Percentiles rank a stretch among this genome's conserved stretches.
Evolutionary conservation across 805 yeast genomes (phyloP).

Genomic region (Ogataea corticis): DNA sequence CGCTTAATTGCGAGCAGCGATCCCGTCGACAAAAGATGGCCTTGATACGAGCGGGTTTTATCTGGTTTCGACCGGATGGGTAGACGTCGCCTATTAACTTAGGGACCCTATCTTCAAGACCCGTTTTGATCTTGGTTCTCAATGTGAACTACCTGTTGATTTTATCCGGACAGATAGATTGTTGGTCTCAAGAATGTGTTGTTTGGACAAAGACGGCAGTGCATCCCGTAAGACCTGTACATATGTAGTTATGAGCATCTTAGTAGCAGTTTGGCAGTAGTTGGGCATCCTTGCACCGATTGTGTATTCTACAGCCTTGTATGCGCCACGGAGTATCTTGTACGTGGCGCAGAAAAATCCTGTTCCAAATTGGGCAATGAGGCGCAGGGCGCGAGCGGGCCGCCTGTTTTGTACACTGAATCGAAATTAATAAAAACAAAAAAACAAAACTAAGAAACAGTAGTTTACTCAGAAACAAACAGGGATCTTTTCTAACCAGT

Average conservation of each 20-base stretch:
- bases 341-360: neutral
- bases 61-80: slow-evolving; percentile 9
- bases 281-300: neutral
- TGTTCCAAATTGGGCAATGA: neutral
- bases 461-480: neutral
- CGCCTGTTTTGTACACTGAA: slow-evolving; percentile 5
- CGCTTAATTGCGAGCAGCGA: slow-evolving; percentile 7
- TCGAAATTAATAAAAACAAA: slow-evolving; percentile 1
- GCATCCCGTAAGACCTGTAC: slow-evolving; percentile 40
- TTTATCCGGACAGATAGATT: slow-evolving; percentile 29
- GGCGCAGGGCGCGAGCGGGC: slow-evolving; percentile 6
- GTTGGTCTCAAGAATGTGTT: slow-evolving; percentile 33
- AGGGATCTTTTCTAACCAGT: neutral
- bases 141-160: slow-evolving; percentile 32
- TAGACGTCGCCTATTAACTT: slow-evolving; percentile 36
- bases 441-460: neutral
- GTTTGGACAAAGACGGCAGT: slow-evolving; percentile 20
- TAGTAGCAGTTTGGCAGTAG: too few relatives aligned
- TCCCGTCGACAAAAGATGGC: slow-evolving; percentile 7
- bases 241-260: too few relatives aligned
- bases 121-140: slow-evolving; percentile 6
- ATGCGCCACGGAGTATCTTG: neutral
- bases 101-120: slow-evolving; percentile 28
- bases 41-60: slow-evolving; percentile 9
- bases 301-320: neutral